These are phyloP conservation scores for Achaetomiella virescens DNA, from an alignment of 495 filamentous ascomycete species.

Conservation along the genomic window DNA sequence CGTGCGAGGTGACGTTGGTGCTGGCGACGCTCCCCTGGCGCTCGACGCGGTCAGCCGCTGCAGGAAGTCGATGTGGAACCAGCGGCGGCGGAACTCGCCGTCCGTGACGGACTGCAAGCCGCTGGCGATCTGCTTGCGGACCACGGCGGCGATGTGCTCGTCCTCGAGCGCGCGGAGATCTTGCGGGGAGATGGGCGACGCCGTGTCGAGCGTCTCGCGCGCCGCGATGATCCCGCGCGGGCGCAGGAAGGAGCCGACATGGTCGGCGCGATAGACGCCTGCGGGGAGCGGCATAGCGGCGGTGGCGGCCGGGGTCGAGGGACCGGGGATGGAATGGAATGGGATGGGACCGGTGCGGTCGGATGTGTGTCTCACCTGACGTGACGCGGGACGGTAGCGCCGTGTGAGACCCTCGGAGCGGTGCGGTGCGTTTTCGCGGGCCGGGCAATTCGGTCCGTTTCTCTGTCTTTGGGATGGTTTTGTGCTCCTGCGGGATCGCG, in stretches of 20 bases:
- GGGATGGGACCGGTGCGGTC: background rate
- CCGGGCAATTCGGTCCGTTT: slow-evolving; percentile 5
- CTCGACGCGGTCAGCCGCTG: slow-evolving; percentile 40
- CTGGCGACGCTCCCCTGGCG: slow-evolving; percentile 36
- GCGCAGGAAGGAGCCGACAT: slow-evolving; percentile 44
- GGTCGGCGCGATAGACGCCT: slow-evolving; percentile 46
- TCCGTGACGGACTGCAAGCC: slow-evolving; percentile 62
- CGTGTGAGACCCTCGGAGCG: slow-evolving; percentile 1
- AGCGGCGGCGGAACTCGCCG: slow-evolving; percentile 61
- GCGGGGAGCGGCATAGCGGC: slow-evolving; percentile 39
- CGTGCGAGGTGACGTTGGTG: slow-evolving; percentile 38
- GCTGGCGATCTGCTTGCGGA: slow-evolving; percentile 52
- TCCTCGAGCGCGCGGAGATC: slow-evolving; percentile 52
- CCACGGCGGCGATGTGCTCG: slow-evolving; percentile 57
- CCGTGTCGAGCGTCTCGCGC: slow-evolving; percentile 41
- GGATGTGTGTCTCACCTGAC: background rate
- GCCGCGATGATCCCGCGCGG: slow-evolving; percentile 35
- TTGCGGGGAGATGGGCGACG: slow-evolving; percentile 37
- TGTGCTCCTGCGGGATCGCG: background rate
- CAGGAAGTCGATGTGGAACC: slow-evolving; percentile 46
- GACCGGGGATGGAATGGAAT: background rate
- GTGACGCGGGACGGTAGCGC: background rate
- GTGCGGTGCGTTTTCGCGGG: background rate
- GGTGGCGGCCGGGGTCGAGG: background rate
- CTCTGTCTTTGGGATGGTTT: background rate